phyloP scores from a whole-genome alignment of 352 stramenopile genomes.

The Blastocystis hominis region DNA sequence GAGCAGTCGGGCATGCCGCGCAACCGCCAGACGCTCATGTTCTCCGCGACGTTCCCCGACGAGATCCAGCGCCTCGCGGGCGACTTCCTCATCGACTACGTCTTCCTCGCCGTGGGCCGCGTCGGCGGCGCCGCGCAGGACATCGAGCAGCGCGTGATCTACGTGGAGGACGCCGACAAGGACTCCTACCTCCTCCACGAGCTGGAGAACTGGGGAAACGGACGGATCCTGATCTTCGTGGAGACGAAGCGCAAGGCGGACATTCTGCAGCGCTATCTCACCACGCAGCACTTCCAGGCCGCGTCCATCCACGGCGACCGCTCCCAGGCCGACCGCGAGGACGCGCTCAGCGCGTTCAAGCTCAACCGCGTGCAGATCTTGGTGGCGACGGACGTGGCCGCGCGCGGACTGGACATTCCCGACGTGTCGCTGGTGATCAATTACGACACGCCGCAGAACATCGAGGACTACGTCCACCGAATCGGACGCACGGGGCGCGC shows the following conservation, averaged over 20 bases:
- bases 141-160: slow-evolving; percentile 91
- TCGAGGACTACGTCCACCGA: slow-evolving; percentile 95
- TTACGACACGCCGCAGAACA: slow-evolving; percentile 93
- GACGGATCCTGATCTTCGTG: slow-evolving; percentile 77
- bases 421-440: slow-evolving; percentile 90
- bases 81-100: slow-evolving; percentile 95
- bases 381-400: slow-evolving; percentile 93
- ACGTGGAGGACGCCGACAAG: slow-evolving; percentile 92
- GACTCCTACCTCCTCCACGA: slow-evolving; percentile 85
- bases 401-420: slow-evolving; percentile 93
- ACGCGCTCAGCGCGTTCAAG: slow-evolving; percentile 80
- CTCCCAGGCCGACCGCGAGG: slow-evolving; percentile 62
- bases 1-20: slow-evolving; percentile 71
- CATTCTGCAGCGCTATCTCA: slow-evolving; percentile 87
- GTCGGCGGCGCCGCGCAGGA: slow-evolving; percentile 91
- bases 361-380: slow-evolving; percentile 80
- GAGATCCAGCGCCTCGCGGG: slow-evolving; percentile 87
- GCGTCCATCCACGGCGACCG: slow-evolving; percentile 91
- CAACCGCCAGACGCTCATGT: slow-evolving; percentile 98
- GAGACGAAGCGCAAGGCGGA: slow-evolving; percentile 94
- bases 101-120: slow-evolving; percentile 95
- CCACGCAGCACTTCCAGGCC: slow-evolving; percentile 76
- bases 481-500: slow-evolving; percentile 96
- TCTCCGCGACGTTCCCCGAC: slow-evolving; percentile 94
- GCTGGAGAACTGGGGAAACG: slow-evolving; percentile 78